Evolutionary conservation across 1,284 basidiomycete species (phyloP), one percentile per base, ranked within the genome.

Genomic region (Ceratobasidium sp.): DNA sequence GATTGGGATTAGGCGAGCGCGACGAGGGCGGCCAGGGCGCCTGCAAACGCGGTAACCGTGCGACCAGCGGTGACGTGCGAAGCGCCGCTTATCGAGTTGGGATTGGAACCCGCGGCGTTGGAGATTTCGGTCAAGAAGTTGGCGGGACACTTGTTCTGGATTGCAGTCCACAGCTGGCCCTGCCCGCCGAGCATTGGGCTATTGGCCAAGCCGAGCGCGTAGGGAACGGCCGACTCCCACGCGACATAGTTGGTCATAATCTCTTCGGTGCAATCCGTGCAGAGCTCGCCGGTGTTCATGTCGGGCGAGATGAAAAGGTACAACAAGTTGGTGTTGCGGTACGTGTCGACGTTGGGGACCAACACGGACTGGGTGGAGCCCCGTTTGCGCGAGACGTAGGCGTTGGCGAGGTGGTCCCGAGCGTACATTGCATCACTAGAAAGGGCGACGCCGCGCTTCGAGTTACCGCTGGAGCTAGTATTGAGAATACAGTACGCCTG

Each of bases 211-310:
- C 95, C 94, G 37, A 91, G 87, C 3, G 86, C 92, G 81, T 95
- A 96, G 0, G 90, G 89, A 58, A 85, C 83, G 75, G 82, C 81
- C 59, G 88, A 87, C 83, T 95, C 92, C 82, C 88, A 96, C 76
- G 84, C 82, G 82, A 94, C 89, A 86, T 92, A 98, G 8, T 89
- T 77, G 6, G 88, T 87, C 77, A 97, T 80, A 81, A 95, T 83
- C 77, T 86, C 86, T 80, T 91, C 88, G 19, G 93, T 90, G 89
- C 95, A 98, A 4, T 90, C 79, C 1, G 87, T 90, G 89, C 95
- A 98, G 73, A 96, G 89, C 48, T 83, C 74, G 51, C 81, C 79
- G 41, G 84, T 82, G 62, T 85, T 48, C 81, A 88, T 84, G 77
- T 80, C 77, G 56, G 90, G 84, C 72, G 85, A 81, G 79, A 93